phyloP scores from a whole-genome alignment of 768 basidiomycete genomes.

The Grammothele lineata region DNA sequence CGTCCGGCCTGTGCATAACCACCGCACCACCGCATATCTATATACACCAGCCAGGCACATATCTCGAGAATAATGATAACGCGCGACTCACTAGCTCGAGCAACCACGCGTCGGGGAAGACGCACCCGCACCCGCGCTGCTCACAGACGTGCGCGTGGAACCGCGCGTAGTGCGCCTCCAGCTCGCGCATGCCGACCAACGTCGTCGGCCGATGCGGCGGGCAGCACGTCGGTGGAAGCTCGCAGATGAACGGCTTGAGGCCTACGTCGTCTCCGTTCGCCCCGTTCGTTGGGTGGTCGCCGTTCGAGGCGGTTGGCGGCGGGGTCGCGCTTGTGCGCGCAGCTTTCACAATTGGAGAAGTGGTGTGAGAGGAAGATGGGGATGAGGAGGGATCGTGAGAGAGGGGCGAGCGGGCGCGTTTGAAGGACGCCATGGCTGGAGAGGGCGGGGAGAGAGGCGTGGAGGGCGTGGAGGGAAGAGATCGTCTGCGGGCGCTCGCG shows the following conservation, averaged over 20 bases:
- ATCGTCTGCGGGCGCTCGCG: no score
- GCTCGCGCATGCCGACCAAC: conserved; percentile 61
- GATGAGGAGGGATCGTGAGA: conserved; percentile 5
- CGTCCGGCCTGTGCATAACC: no score
- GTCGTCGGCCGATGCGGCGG: conserved; percentile 50
- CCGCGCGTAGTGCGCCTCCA: conserved; percentile 79
- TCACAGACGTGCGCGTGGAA: conserved; percentile 85
- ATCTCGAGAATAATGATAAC: no score
- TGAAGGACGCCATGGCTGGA: conserved; percentile 9
- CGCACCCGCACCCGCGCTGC: conserved; percentile 61
- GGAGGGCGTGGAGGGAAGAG: neutral
- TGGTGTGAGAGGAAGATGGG: conserved; percentile 12
- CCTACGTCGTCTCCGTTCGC: neutral
- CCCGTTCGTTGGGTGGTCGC: conserved; percentile 2
- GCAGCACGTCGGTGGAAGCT: conserved; percentile 81
- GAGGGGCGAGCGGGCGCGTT: conserved; percentile 1
- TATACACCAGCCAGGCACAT: no score
- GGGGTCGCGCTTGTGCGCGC: conserved; percentile 15
- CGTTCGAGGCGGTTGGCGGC: neutral
- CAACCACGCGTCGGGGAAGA: conserved; percentile 80
- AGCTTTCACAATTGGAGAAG: conserved; percentile 18
- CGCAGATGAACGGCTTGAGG: conserved; percentile 54
- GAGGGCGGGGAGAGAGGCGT: neutral
- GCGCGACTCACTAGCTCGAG: conserved; percentile 66
- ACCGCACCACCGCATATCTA: no score